These are phyloP conservation scores for Cercophora samala DNA, from an alignment of 495 filamentous ascomycete genomes.

Conservation along the genomic window DNA sequence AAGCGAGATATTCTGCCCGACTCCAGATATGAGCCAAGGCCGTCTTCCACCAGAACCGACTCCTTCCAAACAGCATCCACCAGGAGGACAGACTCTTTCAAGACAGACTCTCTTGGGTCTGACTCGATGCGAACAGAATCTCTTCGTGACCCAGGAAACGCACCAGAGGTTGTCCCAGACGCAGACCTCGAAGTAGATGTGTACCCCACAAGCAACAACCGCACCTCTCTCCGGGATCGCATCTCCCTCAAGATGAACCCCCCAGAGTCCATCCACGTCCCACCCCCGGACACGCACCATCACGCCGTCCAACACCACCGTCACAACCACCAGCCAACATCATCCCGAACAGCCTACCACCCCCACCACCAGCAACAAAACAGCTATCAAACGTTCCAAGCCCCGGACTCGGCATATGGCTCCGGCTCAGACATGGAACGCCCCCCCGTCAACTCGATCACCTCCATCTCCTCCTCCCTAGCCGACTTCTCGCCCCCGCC, in stretches of 20 bases:
- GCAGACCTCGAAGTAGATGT: constrained; percentile 27
- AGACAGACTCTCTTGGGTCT: neutral
- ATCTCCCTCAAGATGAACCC: constrained; percentile 46
- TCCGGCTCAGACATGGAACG: constrained; percentile 52
- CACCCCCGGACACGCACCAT: constrained; percentile 25
- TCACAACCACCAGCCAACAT: neutral
- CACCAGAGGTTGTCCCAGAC: constrained; percentile 19
- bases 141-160: constrained; percentile 20
- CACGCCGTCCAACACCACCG: constrained; percentile 2
- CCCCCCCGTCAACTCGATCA: constrained; percentile 31
- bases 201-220: constrained; percentile 22
- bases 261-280: constrained; percentile 46
- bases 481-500: constrained; percentile 38
- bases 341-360: neutral
- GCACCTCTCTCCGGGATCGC: constrained; percentile 48
- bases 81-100: constrained; percentile 1
- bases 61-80: neutral
- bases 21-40: neutral
- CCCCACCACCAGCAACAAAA: neutral
- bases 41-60: neutral
- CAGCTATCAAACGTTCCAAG: constrained; percentile 32
- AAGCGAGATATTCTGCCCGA: neutral
- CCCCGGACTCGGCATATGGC: constrained; percentile 51
- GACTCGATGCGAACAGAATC: constrained; percentile 2
- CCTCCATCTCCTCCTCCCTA: constrained; percentile 29